Conservation (phyloP, 257 asterid genomes). For the Echium plantagineum region DNA sequence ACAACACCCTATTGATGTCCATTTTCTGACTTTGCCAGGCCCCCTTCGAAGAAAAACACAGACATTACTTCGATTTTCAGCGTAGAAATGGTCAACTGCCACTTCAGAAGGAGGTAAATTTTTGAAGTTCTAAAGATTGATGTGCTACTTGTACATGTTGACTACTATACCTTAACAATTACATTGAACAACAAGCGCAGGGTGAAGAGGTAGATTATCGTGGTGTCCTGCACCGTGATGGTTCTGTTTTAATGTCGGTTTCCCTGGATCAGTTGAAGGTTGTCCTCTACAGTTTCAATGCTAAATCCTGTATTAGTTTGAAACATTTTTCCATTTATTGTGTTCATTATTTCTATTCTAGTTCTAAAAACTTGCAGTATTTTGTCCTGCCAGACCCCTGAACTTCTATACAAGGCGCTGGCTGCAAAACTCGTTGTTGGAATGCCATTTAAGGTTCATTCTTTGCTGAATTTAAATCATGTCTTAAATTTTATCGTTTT, state of each 20-base stretch:
- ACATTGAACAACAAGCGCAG: constrained; percentile 21
- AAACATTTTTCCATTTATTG: neutral
- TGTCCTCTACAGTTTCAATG: constrained; percentile 6
- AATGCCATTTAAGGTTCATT: constrained; percentile 88
- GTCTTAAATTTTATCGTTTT: constrained; percentile 6
- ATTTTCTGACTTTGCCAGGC: constrained; percentile 33
- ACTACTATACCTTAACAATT: constrained; percentile 10
- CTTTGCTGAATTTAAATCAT: constrained; percentile 7
- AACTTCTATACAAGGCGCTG: constrained; percentile 68
- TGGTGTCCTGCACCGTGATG: constrained; percentile 98
- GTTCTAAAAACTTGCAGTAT: constrained; percentile 5
- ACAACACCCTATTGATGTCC: constrained; percentile 5
- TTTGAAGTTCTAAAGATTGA: constrained; percentile 5
- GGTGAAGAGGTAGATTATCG: constrained; percentile 97
- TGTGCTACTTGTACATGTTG: constrained; percentile 4
- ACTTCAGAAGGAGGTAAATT: constrained; percentile 72
- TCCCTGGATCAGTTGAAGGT: constrained; percentile 95
- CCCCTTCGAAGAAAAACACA: constrained; percentile 84
- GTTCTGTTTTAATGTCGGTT: constrained; percentile 93
- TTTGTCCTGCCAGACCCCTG: constrained; percentile 55
- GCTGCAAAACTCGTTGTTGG: constrained; percentile 87
- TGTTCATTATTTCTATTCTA: constrained; percentile 3
- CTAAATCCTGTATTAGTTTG: neutral
- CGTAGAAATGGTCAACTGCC: constrained; percentile 93
- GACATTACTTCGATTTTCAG: constrained; percentile 91